Percentiles rank a stretch among this genome's conserved stretches.
Evolutionary conservation across 306 rosid species (phyloP).

Genomic region (Cucurbita ficifolia): DNA sequence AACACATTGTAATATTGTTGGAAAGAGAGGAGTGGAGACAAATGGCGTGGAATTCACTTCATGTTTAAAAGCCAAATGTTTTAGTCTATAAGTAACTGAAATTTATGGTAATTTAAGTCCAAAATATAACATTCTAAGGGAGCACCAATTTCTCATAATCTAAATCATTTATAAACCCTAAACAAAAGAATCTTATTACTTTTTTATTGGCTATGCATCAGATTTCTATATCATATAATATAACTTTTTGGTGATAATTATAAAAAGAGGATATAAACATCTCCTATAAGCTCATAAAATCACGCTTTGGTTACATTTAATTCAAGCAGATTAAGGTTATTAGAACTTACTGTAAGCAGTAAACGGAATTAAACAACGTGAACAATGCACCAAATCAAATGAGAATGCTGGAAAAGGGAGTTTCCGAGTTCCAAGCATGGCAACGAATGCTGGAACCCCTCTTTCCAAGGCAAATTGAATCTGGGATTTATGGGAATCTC

Average conservation of each 20-base stretch:
- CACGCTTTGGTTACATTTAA: too few relatives aligned
- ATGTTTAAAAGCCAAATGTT: background rate
- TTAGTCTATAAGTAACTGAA: background rate
- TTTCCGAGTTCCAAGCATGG: conserved; percentile 96
- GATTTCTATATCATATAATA: background rate
- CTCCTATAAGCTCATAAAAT: background rate
- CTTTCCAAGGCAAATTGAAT: conserved; percentile 94
- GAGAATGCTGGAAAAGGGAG: conserved; percentile 92
- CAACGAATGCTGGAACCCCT: conserved; percentile 94
- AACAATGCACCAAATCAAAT: conserved; percentile 87
- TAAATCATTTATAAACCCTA: background rate
- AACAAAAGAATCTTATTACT: background rate
- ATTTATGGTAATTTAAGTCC: background rate
- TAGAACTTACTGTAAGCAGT: conserved; percentile 80
- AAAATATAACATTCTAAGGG: background rate
- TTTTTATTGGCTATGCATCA: background rate
- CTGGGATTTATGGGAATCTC: conserved; percentile 96
- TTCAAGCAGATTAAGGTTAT: background rate
- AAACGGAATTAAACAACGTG: conserved; percentile 93
- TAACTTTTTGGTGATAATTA: background rate
- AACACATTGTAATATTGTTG: background rate
- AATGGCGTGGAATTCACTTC: background rate
- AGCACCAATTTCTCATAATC: background rate
- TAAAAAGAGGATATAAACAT: background rate
- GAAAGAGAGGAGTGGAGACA: background rate